A percentile compares a stretch with the other conserved stretches of the same genome.
These are phyloP conservation scores for Boletellus deceptivus DNA, from an alignment of 1,284 basidiomycete genomes.

Conservation along the genomic window DNA sequence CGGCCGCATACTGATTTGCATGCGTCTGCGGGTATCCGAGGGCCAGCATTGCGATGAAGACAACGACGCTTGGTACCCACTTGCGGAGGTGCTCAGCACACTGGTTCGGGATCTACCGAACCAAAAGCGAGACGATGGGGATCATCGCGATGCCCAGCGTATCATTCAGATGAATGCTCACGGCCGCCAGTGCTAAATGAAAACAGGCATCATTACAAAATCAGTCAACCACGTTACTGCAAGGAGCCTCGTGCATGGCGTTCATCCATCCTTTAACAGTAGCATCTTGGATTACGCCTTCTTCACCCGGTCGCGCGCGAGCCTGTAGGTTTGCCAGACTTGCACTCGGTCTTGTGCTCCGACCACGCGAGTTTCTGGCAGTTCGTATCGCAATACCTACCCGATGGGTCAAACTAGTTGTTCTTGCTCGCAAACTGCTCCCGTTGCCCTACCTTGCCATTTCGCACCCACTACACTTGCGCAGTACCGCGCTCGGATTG, in stretches of 20 bases:
- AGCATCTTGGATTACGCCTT: too few relatives aligned
- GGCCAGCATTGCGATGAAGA: constrained; percentile 64
- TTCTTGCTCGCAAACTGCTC: neutral
- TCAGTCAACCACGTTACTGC: too few relatives aligned
- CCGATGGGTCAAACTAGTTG: neutral
- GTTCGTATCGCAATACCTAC: constrained; percentile 45
- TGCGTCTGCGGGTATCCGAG: constrained; percentile 42
- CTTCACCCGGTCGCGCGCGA: neutral
- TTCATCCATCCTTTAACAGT: too few relatives aligned
- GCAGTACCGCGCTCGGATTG: constrained; percentile 51
- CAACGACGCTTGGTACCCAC: constrained; percentile 61
- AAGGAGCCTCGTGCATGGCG: too few relatives aligned
- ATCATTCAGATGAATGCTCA: constrained; percentile 48
- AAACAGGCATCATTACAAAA: too few relatives aligned
- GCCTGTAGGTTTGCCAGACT: constrained; percentile 5
- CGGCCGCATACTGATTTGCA: constrained; percentile 28
- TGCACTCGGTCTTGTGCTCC: constrained; percentile 41
- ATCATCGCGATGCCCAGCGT: constrained; percentile 79
- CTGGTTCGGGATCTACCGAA: constrained; percentile 31
- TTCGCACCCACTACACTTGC: constrained; percentile 46
- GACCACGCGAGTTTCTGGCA: constrained; percentile 50
- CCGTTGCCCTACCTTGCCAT: constrained; percentile 37
- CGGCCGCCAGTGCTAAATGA: constrained; percentile 50
- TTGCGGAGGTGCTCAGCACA: constrained; percentile 25
- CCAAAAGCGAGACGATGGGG: constrained; percentile 60